These are phyloP conservation scores for Colletotrichum cordylinicola DNA, from an alignment of 2,329 filamentous ascomycete species.

Conservation along the genomic window DNA sequence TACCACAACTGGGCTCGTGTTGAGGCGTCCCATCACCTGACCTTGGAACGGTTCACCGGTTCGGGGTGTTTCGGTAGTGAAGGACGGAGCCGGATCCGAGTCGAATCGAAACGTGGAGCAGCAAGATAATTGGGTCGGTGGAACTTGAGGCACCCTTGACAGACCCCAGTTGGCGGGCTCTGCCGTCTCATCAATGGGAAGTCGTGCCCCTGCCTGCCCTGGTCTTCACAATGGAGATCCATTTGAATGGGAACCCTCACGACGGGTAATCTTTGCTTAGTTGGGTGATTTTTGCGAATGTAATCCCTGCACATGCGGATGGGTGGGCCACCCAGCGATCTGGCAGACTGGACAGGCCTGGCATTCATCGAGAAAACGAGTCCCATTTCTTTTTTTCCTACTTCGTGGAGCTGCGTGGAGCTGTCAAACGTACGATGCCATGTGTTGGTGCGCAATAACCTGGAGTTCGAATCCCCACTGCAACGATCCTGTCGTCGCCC, in stretches of 20 bases:
- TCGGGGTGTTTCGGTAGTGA: slow-evolving; percentile 15
- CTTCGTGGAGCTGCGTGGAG: slow-evolving; percentile 15
- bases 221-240: slow-evolving; percentile 1
- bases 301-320: slow-evolving; percentile 10
- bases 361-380: slow-evolving; percentile 17
- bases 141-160: slow-evolving; percentile 5
- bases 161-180: slow-evolving; percentile 20
- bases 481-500: slow-evolving; percentile 1
- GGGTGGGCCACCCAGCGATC: slow-evolving; percentile 19
- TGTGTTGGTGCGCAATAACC: slow-evolving; percentile 11
- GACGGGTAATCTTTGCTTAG: slow-evolving; percentile 19
- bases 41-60: background rate
- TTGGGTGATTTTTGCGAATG: slow-evolving; percentile 21
- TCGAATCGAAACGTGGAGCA: slow-evolving; percentile 17
- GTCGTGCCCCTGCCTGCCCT: background rate
- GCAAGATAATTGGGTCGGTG: background rate
- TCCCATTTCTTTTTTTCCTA: slow-evolving; percentile 15
- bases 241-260: slow-evolving; percentile 11
- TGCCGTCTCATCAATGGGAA: slow-evolving; percentile 21
- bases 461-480: slow-evolving; percentile 3
- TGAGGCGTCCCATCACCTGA: background rate
- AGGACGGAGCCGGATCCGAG: slow-evolving; percentile 15
- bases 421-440: slow-evolving; percentile 21
- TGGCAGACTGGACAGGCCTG: slow-evolving; percentile 20
- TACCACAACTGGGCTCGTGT: background rate